These are phyloP conservation scores for Azolla pinnata DNA, from an alignment of 75 land plant species.

Conservation along the genomic window DNA sequence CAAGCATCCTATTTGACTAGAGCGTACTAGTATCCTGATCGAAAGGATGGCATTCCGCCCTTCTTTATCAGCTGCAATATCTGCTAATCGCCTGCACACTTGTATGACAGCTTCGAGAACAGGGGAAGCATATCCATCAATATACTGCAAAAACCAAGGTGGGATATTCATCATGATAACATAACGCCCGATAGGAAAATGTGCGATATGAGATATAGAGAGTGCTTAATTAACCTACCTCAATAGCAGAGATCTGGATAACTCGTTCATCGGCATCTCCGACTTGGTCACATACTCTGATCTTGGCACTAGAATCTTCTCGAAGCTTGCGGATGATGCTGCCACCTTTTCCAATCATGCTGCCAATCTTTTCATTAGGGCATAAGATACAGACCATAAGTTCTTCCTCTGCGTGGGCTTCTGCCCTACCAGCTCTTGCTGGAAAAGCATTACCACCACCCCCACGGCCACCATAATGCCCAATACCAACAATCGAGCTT, in stretches of 20 bases:
- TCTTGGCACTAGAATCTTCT: constrained; percentile 65
- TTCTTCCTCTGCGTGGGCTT: constrained; percentile 19
- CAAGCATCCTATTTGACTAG: constrained; percentile 65
- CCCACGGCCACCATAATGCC: background rate
- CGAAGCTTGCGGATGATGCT: constrained; percentile 49
- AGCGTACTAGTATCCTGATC: constrained; percentile 50
- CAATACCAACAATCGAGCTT: background rate
- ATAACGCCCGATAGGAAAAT: background rate
- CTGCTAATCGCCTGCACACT: constrained; percentile 55
- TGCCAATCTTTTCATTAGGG: constrained; percentile 48
- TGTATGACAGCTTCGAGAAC: constrained; percentile 80
- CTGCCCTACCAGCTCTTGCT: constrained; percentile 5
- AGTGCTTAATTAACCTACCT: constrained; percentile 36
- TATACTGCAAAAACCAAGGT: constrained; percentile 23
- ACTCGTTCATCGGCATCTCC: constrained; percentile 75
- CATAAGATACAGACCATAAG: constrained; percentile 60
- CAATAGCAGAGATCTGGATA: constrained; percentile 52
- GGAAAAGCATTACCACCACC: constrained; percentile 7
- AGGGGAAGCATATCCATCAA: constrained; percentile 50
- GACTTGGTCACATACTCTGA: constrained; percentile 54
- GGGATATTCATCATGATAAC: background rate
- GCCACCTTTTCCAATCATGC: constrained; percentile 80
- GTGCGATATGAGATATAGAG: background rate
- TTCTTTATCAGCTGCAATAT: constrained; percentile 33
- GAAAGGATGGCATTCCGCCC: constrained; percentile 29